Base-by-base conservation (phyloP, 2,329 filamentous ascomycete genomes). In the Monilinia vaccinii-corymbosi region DNA sequence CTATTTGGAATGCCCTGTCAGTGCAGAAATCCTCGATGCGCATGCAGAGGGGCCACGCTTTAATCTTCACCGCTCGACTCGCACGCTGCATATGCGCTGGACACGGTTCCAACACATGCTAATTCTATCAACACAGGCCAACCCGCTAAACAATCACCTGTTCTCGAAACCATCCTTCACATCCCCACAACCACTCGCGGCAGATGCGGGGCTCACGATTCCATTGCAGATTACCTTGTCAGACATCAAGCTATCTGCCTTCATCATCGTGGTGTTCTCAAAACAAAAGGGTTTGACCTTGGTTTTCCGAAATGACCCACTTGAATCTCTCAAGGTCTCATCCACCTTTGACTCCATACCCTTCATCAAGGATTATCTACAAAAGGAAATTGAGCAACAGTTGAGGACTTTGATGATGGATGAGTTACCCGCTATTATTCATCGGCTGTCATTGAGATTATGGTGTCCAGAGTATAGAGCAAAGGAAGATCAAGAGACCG, bases 311-410 rank as follows among this genome's bases (percentile, higher is more conserved):
- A 97, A 99, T 81, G 94, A 99, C 72, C 94, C 94, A 5, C 84
- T 99, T 63, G 94, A 99, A 73, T 97, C 93, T 5, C 85, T 99
- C 70, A 97, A 97, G 77, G 94, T 99, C 66, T 97, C 93, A 0
- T 97, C 93, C 67, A 99, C 94, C 48, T 99, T 99, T 74, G 94
- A 99, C 77, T 96, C 93, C 14, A 99, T 99, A 70, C 93, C 94
- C 48, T 99, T 99, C 71, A 94, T 99, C 64, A 88, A 94, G 67
- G 92, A 99, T 74, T 97, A 97, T 73, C 78, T 99, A 60, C 94
- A 99, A 72, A 88, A 90, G 72, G 96, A 93, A 63, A 99, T 99
- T 68, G 94, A 99, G 75, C 88, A 84, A 56, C 94, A 97, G 74
- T 76, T 99, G 63, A 86, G 94, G 34, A 91, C 92, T 58, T 73